Conservation (phyloP, 179 eudicot genomes). For the Actinidia chinensis region DNA sequence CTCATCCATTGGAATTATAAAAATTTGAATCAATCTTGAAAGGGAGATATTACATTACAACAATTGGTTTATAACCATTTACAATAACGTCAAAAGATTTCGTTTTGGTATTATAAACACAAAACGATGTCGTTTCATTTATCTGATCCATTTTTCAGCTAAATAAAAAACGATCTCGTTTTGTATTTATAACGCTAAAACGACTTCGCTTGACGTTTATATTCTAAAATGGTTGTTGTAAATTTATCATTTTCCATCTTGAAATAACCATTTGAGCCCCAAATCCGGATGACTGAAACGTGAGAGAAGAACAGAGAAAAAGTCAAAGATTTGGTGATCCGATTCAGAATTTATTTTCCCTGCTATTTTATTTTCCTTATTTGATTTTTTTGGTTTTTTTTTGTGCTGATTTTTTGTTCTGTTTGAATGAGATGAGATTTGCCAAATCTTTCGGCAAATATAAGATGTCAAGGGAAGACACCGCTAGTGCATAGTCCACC, state of each 20-base stretch:
- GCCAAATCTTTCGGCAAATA: slow-evolving; percentile 29
- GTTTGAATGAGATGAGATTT: slow-evolving; percentile 22
- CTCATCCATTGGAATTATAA: background rate
- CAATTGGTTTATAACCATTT: too few relatives aligned
- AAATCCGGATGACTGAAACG: background rate
- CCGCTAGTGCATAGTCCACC: background rate
- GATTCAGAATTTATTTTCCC: background rate
- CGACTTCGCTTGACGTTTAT: too few relatives aligned
- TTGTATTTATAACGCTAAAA: too few relatives aligned
- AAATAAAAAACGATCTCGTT: too few relatives aligned
- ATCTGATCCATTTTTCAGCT: too few relatives aligned
- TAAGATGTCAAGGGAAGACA: slow-evolving; percentile 3
- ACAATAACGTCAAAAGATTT: too few relatives aligned
- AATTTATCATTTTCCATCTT: too few relatives aligned
- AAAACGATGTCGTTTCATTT: too few relatives aligned
- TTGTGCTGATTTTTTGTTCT: background rate
- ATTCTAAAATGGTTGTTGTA: too few relatives aligned
- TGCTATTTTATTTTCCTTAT: background rate
- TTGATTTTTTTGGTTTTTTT: background rate
- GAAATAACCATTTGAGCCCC: background rate
- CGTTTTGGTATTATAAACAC: too few relatives aligned
- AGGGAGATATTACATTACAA: too few relatives aligned
- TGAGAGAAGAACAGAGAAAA: background rate
- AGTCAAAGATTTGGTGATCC: slow-evolving; percentile 3
- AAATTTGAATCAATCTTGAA: background rate